Percentiles rank a stretch among this genome's conserved stretches.
Conservation (phyloP, 2,329 filamentous ascomycete genomes). For the Alternaria tenuissima region DNA sequence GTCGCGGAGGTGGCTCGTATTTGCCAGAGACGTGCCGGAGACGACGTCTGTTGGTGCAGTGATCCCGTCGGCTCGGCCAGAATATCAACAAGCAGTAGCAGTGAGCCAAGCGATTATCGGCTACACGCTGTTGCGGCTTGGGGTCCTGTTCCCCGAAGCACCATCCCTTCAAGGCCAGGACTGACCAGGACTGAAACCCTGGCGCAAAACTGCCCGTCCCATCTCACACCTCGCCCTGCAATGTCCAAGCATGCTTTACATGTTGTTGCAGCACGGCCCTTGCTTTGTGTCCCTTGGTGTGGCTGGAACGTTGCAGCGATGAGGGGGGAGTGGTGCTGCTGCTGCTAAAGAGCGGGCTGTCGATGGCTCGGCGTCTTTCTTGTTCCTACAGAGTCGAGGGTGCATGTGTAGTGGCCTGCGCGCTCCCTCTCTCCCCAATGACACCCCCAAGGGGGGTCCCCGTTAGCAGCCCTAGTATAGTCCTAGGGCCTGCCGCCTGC, state of each 20-base stretch:
- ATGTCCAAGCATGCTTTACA: neutral
- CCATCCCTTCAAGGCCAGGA: neutral
- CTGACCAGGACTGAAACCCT: no score
- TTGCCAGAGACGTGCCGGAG: slow-evolving; percentile 15
- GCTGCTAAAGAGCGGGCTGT: neutral
- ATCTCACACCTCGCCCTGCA: neutral
- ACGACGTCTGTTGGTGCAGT: slow-evolving; percentile 12
- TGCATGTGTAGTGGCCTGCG: slow-evolving; percentile 7
- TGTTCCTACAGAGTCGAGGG: slow-evolving; percentile 11
- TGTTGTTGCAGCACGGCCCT: neutral
- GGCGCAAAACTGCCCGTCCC: neutral
- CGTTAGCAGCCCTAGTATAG: slow-evolving; percentile 14
- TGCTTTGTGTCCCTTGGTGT: neutral
- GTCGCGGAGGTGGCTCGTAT: slow-evolving; percentile 6
- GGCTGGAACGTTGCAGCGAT: neutral
- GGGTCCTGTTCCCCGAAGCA: slow-evolving; percentile 25
- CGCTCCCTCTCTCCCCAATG: neutral
- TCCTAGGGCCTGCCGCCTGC: slow-evolving; percentile 15
- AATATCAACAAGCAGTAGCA: neutral
- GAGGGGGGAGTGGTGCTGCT: neutral
- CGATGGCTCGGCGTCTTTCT: slow-evolving; percentile 1
- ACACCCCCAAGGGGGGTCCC: slow-evolving; percentile 11
- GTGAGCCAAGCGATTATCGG: slow-evolving; percentile 21
- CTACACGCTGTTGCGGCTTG: slow-evolving; percentile 23
- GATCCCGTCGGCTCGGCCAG: slow-evolving; percentile 27